Evolutionary conservation across 192 early-diverging fungal species (phyloP), one percentile per base, ranked within the genome.

Genomic region (Podila minutissima): DNA sequence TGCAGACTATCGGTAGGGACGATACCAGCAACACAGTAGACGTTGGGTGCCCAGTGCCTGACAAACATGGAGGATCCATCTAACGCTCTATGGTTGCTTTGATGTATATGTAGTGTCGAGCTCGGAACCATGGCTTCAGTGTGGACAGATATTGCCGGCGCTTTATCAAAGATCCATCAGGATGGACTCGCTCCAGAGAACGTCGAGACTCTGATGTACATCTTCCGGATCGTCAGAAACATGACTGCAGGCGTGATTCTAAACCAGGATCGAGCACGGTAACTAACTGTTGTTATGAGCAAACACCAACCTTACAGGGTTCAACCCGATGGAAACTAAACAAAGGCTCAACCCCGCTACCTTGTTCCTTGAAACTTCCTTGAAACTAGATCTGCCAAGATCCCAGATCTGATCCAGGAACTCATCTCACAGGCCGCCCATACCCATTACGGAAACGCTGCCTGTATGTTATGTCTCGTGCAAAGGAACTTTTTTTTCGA

Each of bases 201-300:
- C 3, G 67, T 73, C 4, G 71, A 73, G 33, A 49, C 58, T 10
- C 28, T 73, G 59, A 81, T 73, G 77, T 69, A 59, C 28, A 15
- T 81, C 13, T 69, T 72, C 38, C 51, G 77, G n/a, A 73, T 69
- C 38, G 57, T 81, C 10, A 71, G 77, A 48, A 81, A 81, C 57
- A 31, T 24, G n/a, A 55, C 46, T 13, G 77, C 77, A 3, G 67
- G 57, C n/a, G 67, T 69, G 19, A 46, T 55, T 17, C 8, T 33
- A 24, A 73, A 66, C 28, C 77, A 81, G 15, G 67, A 81, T 66
- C 77, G 66, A 48, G 77, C 77, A 53, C 64, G 77, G 77, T 81
- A 66, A 8, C 3, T 64, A 37, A 24, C 11, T 10, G 11, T 46
- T 13, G 5, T 46, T 19, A 5, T 69, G 28, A 48, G 13, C 41